Base-by-base conservation (phyloP, 768 basidiomycete genomes). In the Suillus tomentosus region DNA sequence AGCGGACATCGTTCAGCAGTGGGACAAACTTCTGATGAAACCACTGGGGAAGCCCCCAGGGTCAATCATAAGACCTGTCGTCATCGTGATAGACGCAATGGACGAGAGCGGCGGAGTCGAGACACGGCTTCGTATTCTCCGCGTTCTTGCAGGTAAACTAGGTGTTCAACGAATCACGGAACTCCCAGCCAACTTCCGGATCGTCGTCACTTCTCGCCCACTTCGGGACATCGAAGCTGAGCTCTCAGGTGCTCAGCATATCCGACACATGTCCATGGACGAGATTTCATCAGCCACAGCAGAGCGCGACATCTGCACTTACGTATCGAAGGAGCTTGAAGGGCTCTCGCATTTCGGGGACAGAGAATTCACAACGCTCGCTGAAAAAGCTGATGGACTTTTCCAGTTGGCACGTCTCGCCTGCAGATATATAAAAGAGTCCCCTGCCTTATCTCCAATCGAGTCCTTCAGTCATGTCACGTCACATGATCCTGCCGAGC, bases 81-180 rank as follows among this genome's bases (percentile, higher is more conserved):
- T 72, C 19, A 60, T 73, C n/a, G 56, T 75, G 50, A 69, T 74
- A 45, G 74, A 75, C 40, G 73, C 62, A 11, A 43, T 72, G 17
- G 68, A 70, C 40, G 68, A 66, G 39, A 68, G 65, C 34, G 63
- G 62, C 13, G 43, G 63, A 9, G 48, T 6, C 1, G 51, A 34
- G n/a, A 34, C 64, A 54, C 65, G 65, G 4, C 34, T 42, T 13
- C 31, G n/a, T 4, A 59, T 73, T 48, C 70, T 76, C 15, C 5
- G 19, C 3, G 36, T 65, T 27, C 37, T 66, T 42, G 24, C 60
- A 1, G 42, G 37, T 2, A 36, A 57, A 51, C 36, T 37, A 14
- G 22, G 27, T 8, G 6, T 5, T 9, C 15, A 9, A 8, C 14
- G 6, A 24, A 51, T 51, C 27, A 51, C 59, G 1, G 11, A 67